Evolutionary conservation across 306 rosid genomes (phyloP).

Genomic region (Castanopsis chinensis): DNA sequence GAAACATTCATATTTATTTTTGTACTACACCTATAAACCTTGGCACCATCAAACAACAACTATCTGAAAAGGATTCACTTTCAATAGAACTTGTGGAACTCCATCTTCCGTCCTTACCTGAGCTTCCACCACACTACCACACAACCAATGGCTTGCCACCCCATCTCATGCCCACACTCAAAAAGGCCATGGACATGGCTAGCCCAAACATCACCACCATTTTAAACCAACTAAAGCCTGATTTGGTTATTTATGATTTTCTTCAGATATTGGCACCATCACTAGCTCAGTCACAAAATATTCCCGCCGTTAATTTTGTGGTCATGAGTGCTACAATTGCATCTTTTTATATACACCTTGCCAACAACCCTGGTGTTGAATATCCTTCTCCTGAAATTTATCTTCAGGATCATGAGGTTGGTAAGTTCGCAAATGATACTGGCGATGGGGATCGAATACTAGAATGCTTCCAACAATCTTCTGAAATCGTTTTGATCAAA

Average conservation of each 20-base stretch:
- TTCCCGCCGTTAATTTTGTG: conserved; percentile 15
- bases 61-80: neutral
- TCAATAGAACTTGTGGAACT: conserved; percentile 18
- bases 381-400: conserved; percentile 3
- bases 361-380: neutral
- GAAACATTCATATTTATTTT: conserved; percentile 14
- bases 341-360: neutral
- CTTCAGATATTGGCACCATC: conserved; percentile 30
- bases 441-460: too few species aligned
- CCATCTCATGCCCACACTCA: conserved; percentile 25
- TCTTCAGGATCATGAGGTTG: neutral
- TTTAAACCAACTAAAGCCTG: neutral
- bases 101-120: conserved; percentile 19
- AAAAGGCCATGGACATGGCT: conserved; percentile 22
- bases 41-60: conserved; percentile 8
- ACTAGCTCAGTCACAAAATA: conserved; percentile 13
- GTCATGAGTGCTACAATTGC: neutral
- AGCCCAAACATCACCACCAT: conserved; percentile 13
- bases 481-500: too few species aligned
- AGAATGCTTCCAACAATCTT: too few species aligned
- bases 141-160: conserved; percentile 33
- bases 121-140: conserved; percentile 27
- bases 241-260: conserved; percentile 30
- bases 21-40: conserved; percentile 24
- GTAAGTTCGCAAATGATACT: too few species aligned